Evolutionary conservation across 176 grass and related monocot species (phyloP).

Genomic region (Otatea glauca): DNA sequence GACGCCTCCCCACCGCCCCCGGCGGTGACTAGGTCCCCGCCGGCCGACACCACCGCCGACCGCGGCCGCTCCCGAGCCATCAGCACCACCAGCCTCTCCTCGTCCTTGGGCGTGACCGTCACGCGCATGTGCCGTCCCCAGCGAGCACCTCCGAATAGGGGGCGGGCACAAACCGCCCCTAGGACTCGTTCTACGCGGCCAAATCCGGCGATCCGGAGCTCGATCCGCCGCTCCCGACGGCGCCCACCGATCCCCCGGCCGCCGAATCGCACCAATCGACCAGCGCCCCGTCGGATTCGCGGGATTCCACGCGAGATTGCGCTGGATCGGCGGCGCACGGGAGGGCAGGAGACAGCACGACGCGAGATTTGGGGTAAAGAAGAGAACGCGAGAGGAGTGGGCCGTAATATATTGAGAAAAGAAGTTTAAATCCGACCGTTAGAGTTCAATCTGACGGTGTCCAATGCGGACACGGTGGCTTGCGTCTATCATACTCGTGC

Average conservation of each 20-base stretch:
- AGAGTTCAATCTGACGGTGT: constrained; percentile 43
- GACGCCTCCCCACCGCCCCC: constrained; percentile 52
- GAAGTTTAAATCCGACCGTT: constrained; percentile 43
- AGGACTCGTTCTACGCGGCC: constrained; percentile 44
- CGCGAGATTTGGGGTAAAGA: constrained; percentile 20
- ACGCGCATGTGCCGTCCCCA: constrained; percentile 43
- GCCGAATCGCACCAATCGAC: constrained; percentile 3
- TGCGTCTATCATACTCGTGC: background rate
- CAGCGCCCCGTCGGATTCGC: background rate
- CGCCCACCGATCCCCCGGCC: background rate
- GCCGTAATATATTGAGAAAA: background rate
- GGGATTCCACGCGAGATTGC: constrained; percentile 2
- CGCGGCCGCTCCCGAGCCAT: constrained; percentile 64
- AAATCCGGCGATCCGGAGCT: constrained; percentile 33
- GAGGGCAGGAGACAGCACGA: background rate
- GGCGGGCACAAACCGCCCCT: background rate
- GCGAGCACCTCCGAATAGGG: background rate
- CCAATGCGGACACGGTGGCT: constrained; percentile 22
- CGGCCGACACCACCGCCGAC: constrained; percentile 54
- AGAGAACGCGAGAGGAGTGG: background rate
- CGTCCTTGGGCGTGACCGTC: constrained; percentile 54
- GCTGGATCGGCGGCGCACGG: constrained; percentile 38
- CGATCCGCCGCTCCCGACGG: constrained; percentile 18
- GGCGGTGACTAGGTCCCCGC: constrained; percentile 41
- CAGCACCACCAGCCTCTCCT: constrained; percentile 49